Base-by-base conservation (phyloP, 768 basidiomycete species). In the Mycena floridula region DNA sequence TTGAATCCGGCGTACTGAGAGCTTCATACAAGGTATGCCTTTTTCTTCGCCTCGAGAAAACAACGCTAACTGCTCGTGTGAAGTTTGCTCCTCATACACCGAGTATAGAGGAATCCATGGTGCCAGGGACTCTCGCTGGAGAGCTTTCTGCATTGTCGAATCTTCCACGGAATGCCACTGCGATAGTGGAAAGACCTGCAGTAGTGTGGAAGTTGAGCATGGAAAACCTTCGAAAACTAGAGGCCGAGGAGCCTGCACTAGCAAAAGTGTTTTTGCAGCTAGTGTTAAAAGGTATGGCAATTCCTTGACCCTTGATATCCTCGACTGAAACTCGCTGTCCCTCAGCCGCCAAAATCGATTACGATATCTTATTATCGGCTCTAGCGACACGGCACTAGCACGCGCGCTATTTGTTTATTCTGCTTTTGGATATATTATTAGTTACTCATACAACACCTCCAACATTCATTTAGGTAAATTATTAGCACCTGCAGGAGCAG, bases 101-200 rank as follows among this genome's bases (percentile, higher is more conserved):
- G 21, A 59, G 64, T 5, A 80, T 91, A 40, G 84, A 88, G 55
- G 92, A 95, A 65, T 89, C 86, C 2, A 95, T 95, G 92, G 89
- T 94, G 0, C 81, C 90, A 3, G 94, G 93, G 2, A 91, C 92
- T 0, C 67, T 97, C 2, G 90, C 94, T 8, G 95, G 95, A 0
- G 95, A 97, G 63, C 62, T 99, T 42, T 84, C 89, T 0, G 88
- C 86, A 27, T 66, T 99, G 11, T 82, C 92, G 7, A 81, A 80
- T 18, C 70, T 84, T 16, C 73, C 80, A 15, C 73, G 95, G 39
- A 98, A 96, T 58, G 86, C 93, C 21, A 89, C 85, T 4, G 89
- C 89, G 26, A 68, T 83, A 0, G 89, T 86, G 3, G 95, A 97
- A 61, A 72, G 80, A 4, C 73, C 81, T 7, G 82, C 79, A 6